Evolutionary conservation across 768 basidiomycete genomes (phyloP).

Genomic region (Serendipita sp.): DNA sequence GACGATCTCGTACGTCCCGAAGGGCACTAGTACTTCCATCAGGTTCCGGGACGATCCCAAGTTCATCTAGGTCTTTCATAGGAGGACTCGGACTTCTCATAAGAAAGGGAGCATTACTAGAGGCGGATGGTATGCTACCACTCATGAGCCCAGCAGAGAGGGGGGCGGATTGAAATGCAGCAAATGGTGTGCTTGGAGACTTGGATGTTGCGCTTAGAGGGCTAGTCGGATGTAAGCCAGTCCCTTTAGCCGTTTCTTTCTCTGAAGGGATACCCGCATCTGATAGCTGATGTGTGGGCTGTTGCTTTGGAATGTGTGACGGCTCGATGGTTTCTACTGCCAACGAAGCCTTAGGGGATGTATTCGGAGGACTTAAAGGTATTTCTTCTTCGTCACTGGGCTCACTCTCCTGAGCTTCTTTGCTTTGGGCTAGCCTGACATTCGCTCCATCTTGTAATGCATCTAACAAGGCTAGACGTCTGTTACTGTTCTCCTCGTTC

Average conservation of each 20-base stretch:
- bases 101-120: not conserved
- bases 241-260: not conserved
- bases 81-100: not conserved
- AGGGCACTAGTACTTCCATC: slow-evolving; percentile 4
- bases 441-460: not conserved
- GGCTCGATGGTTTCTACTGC: no score
- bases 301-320: no score
- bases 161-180: not conserved
- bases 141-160: not conserved
- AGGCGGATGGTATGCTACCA: not conserved
- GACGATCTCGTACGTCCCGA: not conserved
- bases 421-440: not conserved
- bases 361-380: not conserved
- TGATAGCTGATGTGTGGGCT: no score
- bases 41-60: not conserved
- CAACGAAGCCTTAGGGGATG: not conserved
- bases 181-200: not conserved
- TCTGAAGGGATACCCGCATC: not conserved
- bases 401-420: not conserved
- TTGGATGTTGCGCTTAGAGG: not conserved
- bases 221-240: not conserved
- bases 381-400: not conserved
- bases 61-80: not conserved
- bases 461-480: not conserved
- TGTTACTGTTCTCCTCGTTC: not conserved